Base-by-base conservation (phyloP, 2,329 filamentous ascomycete species). In the Aspergillus sp. region DNA sequence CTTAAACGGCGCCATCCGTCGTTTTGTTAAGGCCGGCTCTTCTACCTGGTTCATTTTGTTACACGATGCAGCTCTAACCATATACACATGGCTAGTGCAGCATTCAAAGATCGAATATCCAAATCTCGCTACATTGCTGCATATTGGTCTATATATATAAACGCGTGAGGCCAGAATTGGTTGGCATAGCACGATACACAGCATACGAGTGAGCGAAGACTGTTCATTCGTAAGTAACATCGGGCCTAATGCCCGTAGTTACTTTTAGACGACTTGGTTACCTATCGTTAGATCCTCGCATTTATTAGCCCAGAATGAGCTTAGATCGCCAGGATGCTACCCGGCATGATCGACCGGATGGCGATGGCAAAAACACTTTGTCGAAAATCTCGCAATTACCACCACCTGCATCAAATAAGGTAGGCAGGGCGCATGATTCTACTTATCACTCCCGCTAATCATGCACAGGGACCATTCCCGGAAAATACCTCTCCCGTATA, bases 261-360 rank as follows among this genome's bases (percentile, higher is more conserved):
- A 8, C 44, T 37, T 35, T 17, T 27, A 55, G 46, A 33, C 45
- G 14, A 48, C 4, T 21, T 31, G 17, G 33, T 45, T 39, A 11
- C 31, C 25, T 37, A 33, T 55, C 44, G 23, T 27, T 44, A 21
- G 27, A 31, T 40, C 11, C 19, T 39, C 21, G 27, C 37, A 14
- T 6, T 21, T 51, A 7, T 19, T 27, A 39, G 31, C 25, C 23
- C 62, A 68, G 62, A 54, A 75, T 75, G 73, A 74, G 71, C 59
- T 62, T 74, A 55, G 64, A 75, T 65, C 71, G 69, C 45, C 69
- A 73, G 49, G 52, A 73, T 58, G 56, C 59, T 40, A 52, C 58
- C 48, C 62, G 49, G 46, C 61, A 64, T 51, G 59, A 66, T 40
- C 64, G 65, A 52, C 43, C 62, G 39, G 58, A 67, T 23, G 49